These are phyloP conservation scores for Ascochyta fabae DNA, from an alignment of 2,329 filamentous ascomycete genomes.

Conservation along the genomic window DNA sequence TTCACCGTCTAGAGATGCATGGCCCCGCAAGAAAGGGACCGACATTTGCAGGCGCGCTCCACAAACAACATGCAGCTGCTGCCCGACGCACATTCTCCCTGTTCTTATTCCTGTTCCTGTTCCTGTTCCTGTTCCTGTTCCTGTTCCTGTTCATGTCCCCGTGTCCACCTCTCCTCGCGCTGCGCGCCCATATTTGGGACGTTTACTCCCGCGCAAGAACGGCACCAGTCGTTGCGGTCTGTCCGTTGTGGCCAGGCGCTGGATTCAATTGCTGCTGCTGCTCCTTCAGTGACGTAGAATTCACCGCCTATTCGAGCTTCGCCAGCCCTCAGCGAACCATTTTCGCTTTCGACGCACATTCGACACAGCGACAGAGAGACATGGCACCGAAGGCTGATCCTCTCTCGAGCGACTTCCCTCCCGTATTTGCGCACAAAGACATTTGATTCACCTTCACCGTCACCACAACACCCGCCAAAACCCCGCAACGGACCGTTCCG, in stretches of 20 bases:
- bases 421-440: slow-evolving; percentile 34
- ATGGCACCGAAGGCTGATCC: slow-evolving; percentile 47
- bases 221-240: slow-evolving; percentile 1
- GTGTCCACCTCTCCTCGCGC: background rate
- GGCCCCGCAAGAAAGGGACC: slow-evolving; percentile 5
- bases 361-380: slow-evolving; percentile 19
- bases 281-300: slow-evolving; percentile 34
- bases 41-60: slow-evolving; percentile 6
- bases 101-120: background rate
- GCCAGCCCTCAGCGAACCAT: slow-evolving; percentile 15
- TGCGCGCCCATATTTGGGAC: background rate
- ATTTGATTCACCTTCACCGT: slow-evolving; percentile 6
- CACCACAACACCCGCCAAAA: background rate
- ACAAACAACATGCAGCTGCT: slow-evolving; percentile 17
- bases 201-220: background rate
- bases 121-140: background rate
- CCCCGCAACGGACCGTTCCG: slow-evolving; percentile 5
- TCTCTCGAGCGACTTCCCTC: slow-evolving; percentile 46
- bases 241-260: background rate
- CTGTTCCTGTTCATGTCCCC: background rate
- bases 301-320: slow-evolving; percentile 26
- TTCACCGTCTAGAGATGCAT: slow-evolving; percentile 24
- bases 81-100: slow-evolving; percentile 10
- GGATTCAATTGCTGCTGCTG: slow-evolving; percentile 21
- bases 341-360: background rate